Evolutionary conservation across 192 early-diverging fungal species (phyloP).

Genomic region (Coemansia sp.): DNA sequence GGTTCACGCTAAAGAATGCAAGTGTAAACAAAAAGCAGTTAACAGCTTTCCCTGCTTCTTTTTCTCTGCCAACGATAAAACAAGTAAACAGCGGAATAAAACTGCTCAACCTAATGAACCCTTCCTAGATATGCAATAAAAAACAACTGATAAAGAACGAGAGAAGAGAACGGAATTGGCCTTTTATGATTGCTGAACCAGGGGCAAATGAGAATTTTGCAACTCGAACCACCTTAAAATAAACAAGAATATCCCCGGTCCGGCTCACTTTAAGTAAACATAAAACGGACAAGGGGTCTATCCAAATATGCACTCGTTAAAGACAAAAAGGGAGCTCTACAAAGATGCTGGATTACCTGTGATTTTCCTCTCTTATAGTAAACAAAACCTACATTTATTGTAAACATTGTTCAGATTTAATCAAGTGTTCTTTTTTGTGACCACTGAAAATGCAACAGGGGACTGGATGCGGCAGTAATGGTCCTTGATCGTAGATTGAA

Average conservation of each 20-base stretch:
- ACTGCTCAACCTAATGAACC: background rate
- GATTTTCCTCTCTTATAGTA: too few relatives aligned
- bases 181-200: conserved; percentile 3
- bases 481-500: too few relatives aligned
- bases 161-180: background rate
- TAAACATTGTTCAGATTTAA: too few relatives aligned
- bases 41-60: conserved; percentile 16
- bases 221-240: conserved; percentile 10
- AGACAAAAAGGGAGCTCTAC: background rate
- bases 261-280: conserved; percentile 6
- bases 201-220: conserved; percentile 3
- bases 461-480: too few relatives aligned
- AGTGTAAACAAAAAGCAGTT: conserved; percentile 25
- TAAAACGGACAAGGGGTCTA: background rate
- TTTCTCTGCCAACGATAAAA: background rate
- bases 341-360: too few relatives aligned
- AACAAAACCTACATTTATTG: too few relatives aligned
- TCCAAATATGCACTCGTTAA: too few relatives aligned
- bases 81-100: background rate
- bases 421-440: too few relatives aligned
- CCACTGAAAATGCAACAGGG: too few relatives aligned
- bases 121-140: conserved; percentile 16
- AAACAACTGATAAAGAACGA: conserved; percentile 4
- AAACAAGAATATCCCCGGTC: conserved; percentile 1
- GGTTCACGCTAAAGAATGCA: conserved; percentile 8